Evolutionary conservation across 176 grass and related monocot species (phyloP).

Genomic region (Lolium perenne): DNA sequence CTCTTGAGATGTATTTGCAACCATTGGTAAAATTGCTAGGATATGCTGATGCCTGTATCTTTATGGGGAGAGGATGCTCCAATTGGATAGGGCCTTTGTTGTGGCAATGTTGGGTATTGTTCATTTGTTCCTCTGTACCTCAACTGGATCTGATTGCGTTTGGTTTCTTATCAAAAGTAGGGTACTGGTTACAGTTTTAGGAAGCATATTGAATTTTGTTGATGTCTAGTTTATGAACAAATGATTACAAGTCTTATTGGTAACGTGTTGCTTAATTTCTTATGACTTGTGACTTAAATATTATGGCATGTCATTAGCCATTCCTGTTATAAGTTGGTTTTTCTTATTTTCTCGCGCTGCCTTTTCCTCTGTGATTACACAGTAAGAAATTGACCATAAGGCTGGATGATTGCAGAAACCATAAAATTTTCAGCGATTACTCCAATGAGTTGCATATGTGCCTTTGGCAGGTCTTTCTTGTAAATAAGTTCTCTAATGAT

Average conservation of each 20-base stretch:
- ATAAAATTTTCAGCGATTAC: no score
- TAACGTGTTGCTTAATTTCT: no score
- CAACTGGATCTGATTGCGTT: neutral
- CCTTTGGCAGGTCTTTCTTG: neutral
- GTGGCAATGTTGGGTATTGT: neutral
- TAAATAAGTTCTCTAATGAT: neutral
- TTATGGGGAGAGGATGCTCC: neutral
- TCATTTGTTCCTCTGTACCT: neutral
- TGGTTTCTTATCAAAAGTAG: constrained; percentile 2
- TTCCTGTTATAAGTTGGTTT: neutral
- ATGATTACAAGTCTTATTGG: no score
- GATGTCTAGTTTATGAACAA: neutral
- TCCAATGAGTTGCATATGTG: neutral
- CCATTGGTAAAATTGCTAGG: neutral
- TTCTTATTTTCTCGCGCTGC: neutral
- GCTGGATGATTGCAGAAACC: neutral
- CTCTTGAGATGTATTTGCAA: neutral
- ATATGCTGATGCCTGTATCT: neutral
- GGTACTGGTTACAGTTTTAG: neutral
- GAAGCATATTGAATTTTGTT: neutral
- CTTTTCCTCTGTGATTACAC: neutral
- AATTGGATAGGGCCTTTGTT: neutral
- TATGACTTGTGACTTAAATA: no score
- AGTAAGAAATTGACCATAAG: neutral
- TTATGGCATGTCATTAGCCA: no score